Evolutionary conservation across 2,329 filamentous ascomycete genomes (phyloP), one percentile per base, ranked within the genome.

Genomic region (Teratosphaeria destructans): DNA sequence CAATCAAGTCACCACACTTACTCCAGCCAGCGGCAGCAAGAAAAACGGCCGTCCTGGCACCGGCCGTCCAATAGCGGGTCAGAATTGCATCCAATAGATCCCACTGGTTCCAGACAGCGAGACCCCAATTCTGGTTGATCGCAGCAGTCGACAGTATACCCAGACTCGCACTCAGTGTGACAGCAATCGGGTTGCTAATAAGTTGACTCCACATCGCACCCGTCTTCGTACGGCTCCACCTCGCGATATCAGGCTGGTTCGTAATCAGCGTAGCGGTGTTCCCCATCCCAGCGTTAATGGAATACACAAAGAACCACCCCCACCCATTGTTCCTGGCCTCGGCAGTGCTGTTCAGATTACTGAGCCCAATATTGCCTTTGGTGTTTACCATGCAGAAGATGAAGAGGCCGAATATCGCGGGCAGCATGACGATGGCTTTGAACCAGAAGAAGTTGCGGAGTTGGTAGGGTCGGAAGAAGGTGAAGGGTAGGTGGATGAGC

Each of bases 271-370:
- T 73, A 7, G 75, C 75, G 76, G 76, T 69, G 2, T 74, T 73
- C 10, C 73, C 55, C 55, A 56, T 56, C 34, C 77, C 72, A 10
- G 73, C 70, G 58, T 77, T 77, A 63, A 77, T 76, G 3, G 73
- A 74, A 32, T 70, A 70, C 60, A 77, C 71, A 65, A 75, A 70
- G 32, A 73, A 72, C 75, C 75, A 75, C 14, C 72, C 72, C 7
- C 68, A 64, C n/a, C 66, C 67, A 23, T 61, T 63, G 5, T 62
- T 66, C 14, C 62, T 61, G 5, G 63, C 62, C 2, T 56, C 54
- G 8, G 57, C 57, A 2, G 78, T 1, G 81, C 79, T n/a, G 82
- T 73, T 1, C 83, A 84, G 19, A 83, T 72, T 61, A 10, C 58
- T 58, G 3, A 68, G 55, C 7, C 61, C 61, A 34, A 63, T 61